Conservation (phyloP, 208 protist species). For the Leishmania turanica region DNA sequence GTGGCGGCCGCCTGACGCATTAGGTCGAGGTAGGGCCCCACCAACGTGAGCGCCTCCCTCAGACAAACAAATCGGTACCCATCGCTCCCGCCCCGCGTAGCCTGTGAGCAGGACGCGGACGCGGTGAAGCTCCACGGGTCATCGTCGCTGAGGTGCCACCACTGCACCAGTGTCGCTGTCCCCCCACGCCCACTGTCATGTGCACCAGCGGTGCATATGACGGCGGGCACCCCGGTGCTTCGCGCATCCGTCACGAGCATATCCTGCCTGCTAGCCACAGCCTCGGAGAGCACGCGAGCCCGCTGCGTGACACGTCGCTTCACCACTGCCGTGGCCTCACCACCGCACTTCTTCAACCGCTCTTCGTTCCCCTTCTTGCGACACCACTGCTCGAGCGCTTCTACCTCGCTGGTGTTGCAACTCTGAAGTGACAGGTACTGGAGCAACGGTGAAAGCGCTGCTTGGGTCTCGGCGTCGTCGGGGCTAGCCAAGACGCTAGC, state of each 20-base stretch:
- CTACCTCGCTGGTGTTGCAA: conserved; percentile 23
- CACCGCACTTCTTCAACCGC: not conserved
- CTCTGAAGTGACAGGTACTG: conserved; percentile 19
- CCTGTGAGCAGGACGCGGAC: not conserved
- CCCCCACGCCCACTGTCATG: not conserved
- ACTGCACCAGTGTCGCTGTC: conserved; percentile 17
- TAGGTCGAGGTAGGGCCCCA: conserved; percentile 23
- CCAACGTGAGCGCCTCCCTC: conserved; percentile 10
- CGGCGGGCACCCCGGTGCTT: not conserved
- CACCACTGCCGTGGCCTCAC: not conserved
- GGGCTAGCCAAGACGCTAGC: not conserved
- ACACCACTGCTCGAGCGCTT: conserved; percentile 18
- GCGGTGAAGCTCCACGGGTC: conserved; percentile 23
- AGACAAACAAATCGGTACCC: conserved; percentile 21
- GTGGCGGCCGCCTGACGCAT: conserved; percentile 30
- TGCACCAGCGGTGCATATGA: not conserved
- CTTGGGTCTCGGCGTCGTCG: not conserved
- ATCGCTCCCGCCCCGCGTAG: not conserved
- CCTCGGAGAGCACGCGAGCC: conserved; percentile 1
- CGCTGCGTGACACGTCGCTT: conserved; percentile 8
- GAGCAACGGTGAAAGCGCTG: not conserved
- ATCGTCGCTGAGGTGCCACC: conserved; percentile 22
- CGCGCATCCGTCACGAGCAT: not conserved
- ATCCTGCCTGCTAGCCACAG: conserved; percentile 6
- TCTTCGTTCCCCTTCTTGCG: not conserved